Percentiles rank a stretch among this genome's conserved stretches.
These are phyloP conservation scores for Penicillium paradoxum DNA, from an alignment of 495 filamentous ascomycete species.

Conservation along the genomic window DNA sequence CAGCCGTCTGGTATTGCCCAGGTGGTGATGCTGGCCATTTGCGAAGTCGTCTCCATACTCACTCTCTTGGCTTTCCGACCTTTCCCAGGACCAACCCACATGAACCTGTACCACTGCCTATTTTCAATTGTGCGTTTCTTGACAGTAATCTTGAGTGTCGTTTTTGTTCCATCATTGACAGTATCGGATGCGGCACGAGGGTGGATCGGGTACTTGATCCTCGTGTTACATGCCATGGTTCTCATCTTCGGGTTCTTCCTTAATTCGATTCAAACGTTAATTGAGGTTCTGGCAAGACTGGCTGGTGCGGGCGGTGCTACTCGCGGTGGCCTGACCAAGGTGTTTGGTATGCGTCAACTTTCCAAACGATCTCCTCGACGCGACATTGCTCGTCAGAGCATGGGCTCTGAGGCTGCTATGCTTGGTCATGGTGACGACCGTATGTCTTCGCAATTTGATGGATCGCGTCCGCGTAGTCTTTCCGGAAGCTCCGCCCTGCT, in stretches of 20 bases:
- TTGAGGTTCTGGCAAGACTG: slow-evolving; percentile 78
- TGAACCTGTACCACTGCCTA: slow-evolving; percentile 90
- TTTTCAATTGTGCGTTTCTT: slow-evolving; percentile 75
- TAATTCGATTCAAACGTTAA: slow-evolving; percentile 81
- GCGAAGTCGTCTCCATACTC: slow-evolving; percentile 86
- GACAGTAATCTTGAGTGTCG: slow-evolving; percentile 74
- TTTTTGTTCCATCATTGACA: slow-evolving; percentile 78
- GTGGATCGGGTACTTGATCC: slow-evolving; percentile 93
- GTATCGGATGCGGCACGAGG: slow-evolving; percentile 73
- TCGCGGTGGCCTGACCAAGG: slow-evolving; percentile 83
- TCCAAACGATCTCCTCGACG: slow-evolving; percentile 66
- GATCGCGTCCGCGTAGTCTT: slow-evolving; percentile 68
- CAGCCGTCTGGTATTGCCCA: slow-evolving; percentile 92
- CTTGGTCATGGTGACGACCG: slow-evolving; percentile 57
- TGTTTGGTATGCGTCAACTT: slow-evolving; percentile 89
- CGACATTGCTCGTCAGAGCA: slow-evolving; percentile 62
- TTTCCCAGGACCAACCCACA: slow-evolving; percentile 88
- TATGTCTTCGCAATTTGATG: slow-evolving; percentile 62
- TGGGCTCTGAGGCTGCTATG: slow-evolving; percentile 78
- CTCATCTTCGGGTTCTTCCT: slow-evolving; percentile 92
- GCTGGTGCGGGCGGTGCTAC: slow-evolving; percentile 76
- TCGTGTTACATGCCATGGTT: slow-evolving; percentile 79
- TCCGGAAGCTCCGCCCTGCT: slow-evolving; percentile 79
- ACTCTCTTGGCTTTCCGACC: slow-evolving; percentile 86
- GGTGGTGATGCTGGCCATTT: slow-evolving; percentile 84